Conservation (phyloP, 164 flowering plant genomes). For the Aristolochia californica region DNA sequence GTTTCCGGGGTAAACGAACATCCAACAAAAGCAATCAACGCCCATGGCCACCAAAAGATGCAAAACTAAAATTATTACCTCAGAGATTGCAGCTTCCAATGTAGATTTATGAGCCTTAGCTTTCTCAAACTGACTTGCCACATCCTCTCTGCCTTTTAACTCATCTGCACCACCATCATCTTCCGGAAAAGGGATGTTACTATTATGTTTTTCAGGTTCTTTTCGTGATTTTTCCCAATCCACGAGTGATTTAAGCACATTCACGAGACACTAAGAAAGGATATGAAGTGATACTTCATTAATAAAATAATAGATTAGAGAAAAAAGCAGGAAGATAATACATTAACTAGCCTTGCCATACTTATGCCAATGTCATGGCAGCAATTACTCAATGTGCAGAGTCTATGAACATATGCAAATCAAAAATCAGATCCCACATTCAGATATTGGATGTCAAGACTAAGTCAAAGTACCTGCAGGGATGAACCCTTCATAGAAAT, state of each 20-base stretch:
- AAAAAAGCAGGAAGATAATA: background rate
- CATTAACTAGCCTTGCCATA: too few relatives aligned
- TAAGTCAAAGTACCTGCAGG: slow-evolving; percentile 54
- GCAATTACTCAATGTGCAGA: too few relatives aligned
- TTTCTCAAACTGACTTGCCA: slow-evolving; percentile 67
- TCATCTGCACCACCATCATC: slow-evolving; percentile 27
- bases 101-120: slow-evolving; percentile 96
- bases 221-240: slow-evolving; percentile 73
- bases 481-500: slow-evolving; percentile 73
- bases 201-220: slow-evolving; percentile 32
- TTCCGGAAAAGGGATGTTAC: slow-evolving; percentile 20
- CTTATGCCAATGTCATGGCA: too few relatives aligned
- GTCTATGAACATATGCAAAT: too few relatives aligned
- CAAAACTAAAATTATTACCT: slow-evolving; percentile 37
- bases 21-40: too few relatives aligned
- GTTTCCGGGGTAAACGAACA: too few relatives aligned
- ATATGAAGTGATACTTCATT: background rate
- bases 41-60: too few relatives aligned
- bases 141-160: slow-evolving; percentile 41
- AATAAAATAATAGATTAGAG: slow-evolving; percentile 2
- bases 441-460: background rate
- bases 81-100: slow-evolving; percentile 82
- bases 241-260: slow-evolving; percentile 77
- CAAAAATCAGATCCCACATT: background rate
- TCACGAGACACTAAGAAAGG: slow-evolving; percentile 70